Percentiles rank a stretch among this genome's conserved stretches.
These are phyloP conservation scores for Paulownia fortunei DNA, from an alignment of 257 asterid species.

Conservation along the genomic window DNA sequence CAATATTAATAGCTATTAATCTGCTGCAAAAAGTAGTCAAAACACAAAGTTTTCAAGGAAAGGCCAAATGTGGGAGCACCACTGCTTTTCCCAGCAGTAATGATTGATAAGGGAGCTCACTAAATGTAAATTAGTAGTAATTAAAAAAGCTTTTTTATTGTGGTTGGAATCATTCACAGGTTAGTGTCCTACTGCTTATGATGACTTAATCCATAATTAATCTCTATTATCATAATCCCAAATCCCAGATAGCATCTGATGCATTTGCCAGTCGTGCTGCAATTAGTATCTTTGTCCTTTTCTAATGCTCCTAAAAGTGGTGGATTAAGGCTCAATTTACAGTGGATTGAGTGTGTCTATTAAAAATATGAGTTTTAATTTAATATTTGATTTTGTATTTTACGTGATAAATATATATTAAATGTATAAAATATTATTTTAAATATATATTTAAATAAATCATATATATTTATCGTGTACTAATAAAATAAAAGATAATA, in stretches of 20 bases:
- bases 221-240: too few relatives aligned
- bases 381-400: too few relatives aligned
- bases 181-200: conserved; percentile 15
- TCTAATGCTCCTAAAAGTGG: background rate
- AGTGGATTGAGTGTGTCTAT: too few relatives aligned
- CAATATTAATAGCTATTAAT: background rate
- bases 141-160: conserved; percentile 15
- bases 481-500: too few relatives aligned
- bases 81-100: conserved; percentile 32
- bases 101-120: too few relatives aligned
- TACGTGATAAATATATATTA: too few relatives aligned
- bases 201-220: too few relatives aligned
- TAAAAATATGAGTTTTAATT: too few relatives aligned
- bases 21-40: conserved; percentile 21
- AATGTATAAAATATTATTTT: too few relatives aligned
- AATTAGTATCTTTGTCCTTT: background rate
- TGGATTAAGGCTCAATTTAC: too few relatives aligned
- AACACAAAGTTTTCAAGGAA: background rate
- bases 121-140: conserved; percentile 6
- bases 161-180: conserved; percentile 18
- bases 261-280: background rate
- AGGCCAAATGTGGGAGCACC: conserved; percentile 20
- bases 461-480: too few relatives aligned
- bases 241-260: conserved; percentile 4
- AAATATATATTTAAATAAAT: too few relatives aligned